phyloP scores from a whole-genome alignment of 305 asterid species.

The Fraxinus dipetala region DNA sequence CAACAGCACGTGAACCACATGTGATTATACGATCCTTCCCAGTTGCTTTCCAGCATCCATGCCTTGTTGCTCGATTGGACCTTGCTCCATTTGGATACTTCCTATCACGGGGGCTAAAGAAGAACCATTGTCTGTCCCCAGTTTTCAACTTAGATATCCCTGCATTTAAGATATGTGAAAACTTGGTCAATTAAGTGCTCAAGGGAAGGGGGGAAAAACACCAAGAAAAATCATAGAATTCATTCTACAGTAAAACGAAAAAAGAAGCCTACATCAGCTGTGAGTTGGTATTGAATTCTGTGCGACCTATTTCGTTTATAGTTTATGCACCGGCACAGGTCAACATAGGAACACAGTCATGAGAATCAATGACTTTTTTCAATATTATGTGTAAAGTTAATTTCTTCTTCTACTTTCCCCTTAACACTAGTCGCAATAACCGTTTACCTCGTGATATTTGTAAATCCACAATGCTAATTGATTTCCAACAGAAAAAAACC shows the following conservation, averaged over 20 bases:
- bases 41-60: constrained; percentile 93
- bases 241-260: background rate
- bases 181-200: constrained; percentile 22
- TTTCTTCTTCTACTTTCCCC: background rate
- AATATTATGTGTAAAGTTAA: background rate
- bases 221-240: background rate
- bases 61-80: constrained; percentile 66
- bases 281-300: background rate
- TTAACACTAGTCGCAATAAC: background rate
- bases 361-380: background rate
- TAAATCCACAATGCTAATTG: background rate
- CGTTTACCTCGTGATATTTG: background rate
- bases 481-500: background rate
- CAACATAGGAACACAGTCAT: background rate
- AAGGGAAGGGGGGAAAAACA: background rate
- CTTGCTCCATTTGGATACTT: constrained; percentile 79
- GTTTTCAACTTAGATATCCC: constrained; percentile 73
- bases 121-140: constrained; percentile 97
- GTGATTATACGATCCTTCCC: constrained; percentile 79
- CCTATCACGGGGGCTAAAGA: constrained; percentile 81
- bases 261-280: background rate
- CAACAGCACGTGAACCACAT: constrained; percentile 64
- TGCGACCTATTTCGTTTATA: background rate
- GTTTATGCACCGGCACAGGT: background rate
- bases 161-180: constrained; percentile 33